Conservation (phyloP, 306 rosid species). For the Heteromeles arbutifolia region DNA sequence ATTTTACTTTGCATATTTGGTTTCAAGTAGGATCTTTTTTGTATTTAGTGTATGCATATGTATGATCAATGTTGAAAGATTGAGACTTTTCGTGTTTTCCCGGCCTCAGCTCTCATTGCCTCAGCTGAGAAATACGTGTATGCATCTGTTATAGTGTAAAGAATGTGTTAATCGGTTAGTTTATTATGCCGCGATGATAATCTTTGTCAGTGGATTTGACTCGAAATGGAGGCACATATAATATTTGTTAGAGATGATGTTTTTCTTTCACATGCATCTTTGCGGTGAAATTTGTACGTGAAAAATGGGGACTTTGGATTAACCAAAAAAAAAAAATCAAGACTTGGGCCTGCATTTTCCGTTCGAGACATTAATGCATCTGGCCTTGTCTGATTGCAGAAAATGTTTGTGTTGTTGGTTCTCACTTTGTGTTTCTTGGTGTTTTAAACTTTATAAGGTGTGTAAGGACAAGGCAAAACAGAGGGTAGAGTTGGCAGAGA, state of each 20-base stretch:
- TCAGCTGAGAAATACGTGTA: too few relatives aligned
- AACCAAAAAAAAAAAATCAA: too few relatives aligned
- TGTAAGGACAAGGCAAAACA: constrained; percentile 10
- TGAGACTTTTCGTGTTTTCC: too few relatives aligned
- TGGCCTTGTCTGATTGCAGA: neutral
- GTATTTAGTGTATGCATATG: too few relatives aligned
- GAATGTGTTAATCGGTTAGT: too few relatives aligned
- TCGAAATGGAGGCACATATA: neutral
- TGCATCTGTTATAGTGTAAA: too few relatives aligned
- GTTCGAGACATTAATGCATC: neutral
- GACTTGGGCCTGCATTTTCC: constrained; percentile 24
- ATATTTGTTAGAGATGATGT: neutral
- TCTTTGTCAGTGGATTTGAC: neutral
- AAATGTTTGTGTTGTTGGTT: neutral
- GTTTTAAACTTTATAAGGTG: constrained; percentile 18
- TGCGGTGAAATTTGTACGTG: neutral
- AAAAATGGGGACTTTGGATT: too few relatives aligned
- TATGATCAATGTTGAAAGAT: too few relatives aligned
- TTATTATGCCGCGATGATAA: neutral
- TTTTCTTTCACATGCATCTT: neutral
- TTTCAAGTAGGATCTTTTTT: too few relatives aligned
- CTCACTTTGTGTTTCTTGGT: constrained; percentile 20
- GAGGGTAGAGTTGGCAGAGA: too few relatives aligned
- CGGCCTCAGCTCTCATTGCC: too few relatives aligned
- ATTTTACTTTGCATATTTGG: too few relatives aligned